These are phyloP conservation scores for Solanum dulcamara DNA, from an alignment of 257 asterid genomes.

Conservation along the genomic window DNA sequence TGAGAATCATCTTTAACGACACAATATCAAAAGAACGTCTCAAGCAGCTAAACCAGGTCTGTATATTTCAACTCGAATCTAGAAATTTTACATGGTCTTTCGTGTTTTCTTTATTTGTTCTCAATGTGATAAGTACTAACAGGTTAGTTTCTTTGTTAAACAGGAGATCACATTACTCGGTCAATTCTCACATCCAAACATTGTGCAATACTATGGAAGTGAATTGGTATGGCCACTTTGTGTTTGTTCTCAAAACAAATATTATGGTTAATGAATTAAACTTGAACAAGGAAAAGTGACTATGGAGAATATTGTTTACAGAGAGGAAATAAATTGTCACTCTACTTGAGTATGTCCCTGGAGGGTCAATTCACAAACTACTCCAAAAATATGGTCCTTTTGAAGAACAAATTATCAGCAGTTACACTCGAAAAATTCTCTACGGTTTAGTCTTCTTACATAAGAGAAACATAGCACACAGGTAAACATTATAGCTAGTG, in stretches of 20 bases:
- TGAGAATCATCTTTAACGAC: slow-evolving; percentile 35
- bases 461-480: slow-evolving; percentile 45
- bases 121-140: neutral
- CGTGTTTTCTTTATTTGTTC: neutral
- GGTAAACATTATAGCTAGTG: slow-evolving; percentile 14
- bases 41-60: slow-evolving; percentile 47
- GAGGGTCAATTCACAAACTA: slow-evolving; percentile 58
- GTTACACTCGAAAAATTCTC: slow-evolving; percentile 45
- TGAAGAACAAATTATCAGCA: slow-evolving; percentile 50
- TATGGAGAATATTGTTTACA: neutral
- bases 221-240: slow-evolving; percentile 23
- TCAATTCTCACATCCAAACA: slow-evolving; percentile 53
- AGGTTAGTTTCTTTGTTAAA: neutral
- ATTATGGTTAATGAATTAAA: neutral
- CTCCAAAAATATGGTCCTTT: slow-evolving; percentile 60
- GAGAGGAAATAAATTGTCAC: slow-evolving; percentile 43
- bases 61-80: slow-evolving; percentile 5
- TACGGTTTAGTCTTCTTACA: slow-evolving; percentile 60
- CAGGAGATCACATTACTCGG: slow-evolving; percentile 54
- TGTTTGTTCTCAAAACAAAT: neutral
- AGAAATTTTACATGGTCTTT: neutral
- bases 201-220: slow-evolving; percentile 62
- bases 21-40: slow-evolving; percentile 43
- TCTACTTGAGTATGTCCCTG: slow-evolving; percentile 64
- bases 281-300: neutral